Evolutionary conservation across 2,329 filamentous ascomycete species (phyloP).

Genomic region (Cephalotrichum gorgonifer): DNA sequence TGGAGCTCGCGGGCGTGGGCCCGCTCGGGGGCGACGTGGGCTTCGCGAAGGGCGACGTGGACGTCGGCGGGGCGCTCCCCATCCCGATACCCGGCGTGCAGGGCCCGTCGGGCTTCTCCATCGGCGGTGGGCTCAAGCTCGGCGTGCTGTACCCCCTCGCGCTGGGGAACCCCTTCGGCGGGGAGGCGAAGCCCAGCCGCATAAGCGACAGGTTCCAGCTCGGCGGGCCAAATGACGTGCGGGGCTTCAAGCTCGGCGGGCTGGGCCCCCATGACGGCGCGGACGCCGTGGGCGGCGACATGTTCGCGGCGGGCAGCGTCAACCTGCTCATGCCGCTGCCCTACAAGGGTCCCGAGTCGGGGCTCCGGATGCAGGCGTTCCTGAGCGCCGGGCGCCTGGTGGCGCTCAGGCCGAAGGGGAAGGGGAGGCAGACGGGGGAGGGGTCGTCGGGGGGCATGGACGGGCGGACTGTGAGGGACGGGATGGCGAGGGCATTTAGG

Average conservation of each 20-base stretch:
- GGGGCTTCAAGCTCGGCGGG: slow-evolving; percentile 83
- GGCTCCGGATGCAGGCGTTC: slow-evolving; percentile 80
- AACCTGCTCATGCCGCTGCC: slow-evolving; percentile 81
- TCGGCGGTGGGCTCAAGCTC: slow-evolving; percentile 71
- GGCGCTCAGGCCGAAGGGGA: slow-evolving; percentile 53
- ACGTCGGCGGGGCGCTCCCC: slow-evolving; percentile 66
- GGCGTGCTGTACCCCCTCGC: slow-evolving; percentile 78
- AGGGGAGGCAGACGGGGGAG: slow-evolving; percentile 33
- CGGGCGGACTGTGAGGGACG: slow-evolving; percentile 35
- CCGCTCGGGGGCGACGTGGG: slow-evolving; percentile 78
- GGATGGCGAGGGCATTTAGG: slow-evolving; percentile 51
- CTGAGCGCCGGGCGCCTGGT: slow-evolving; percentile 82
- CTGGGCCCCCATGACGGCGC: slow-evolving; percentile 78
- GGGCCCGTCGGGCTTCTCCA: slow-evolving; percentile 64
- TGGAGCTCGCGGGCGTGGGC: slow-evolving; percentile 82
- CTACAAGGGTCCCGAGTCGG: slow-evolving; percentile 68
- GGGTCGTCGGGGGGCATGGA: slow-evolving; percentile 23
- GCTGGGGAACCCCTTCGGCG: slow-evolving; percentile 40
- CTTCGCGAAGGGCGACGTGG: slow-evolving; percentile 88
- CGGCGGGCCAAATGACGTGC: slow-evolving; percentile 87
- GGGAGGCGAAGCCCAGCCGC: slow-evolving; percentile 55
- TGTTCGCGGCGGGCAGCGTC: slow-evolving; percentile 82
- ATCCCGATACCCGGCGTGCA: slow-evolving; percentile 60
- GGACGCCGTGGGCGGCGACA: slow-evolving; percentile 82
- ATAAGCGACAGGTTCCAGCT: slow-evolving; percentile 94